A percentile compares a stretch with the other conserved stretches of the same genome.
phyloP scores from a whole-genome alignment of 2,329 filamentous ascomycete species.

The Phialemonium atrogriseum region DNA sequence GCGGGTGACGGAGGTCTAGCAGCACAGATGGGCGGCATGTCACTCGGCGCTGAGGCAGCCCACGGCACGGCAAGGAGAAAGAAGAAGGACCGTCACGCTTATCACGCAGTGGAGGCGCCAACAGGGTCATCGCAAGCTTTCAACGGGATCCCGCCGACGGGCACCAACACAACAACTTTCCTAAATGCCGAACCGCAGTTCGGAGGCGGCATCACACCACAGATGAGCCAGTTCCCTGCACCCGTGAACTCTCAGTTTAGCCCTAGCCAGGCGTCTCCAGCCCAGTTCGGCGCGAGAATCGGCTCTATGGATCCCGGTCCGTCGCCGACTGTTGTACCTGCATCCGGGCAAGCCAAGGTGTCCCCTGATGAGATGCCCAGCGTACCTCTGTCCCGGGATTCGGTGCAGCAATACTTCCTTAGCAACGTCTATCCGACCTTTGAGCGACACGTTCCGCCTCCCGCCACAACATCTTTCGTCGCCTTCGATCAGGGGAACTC shows the following conservation, averaged over 20 bases:
- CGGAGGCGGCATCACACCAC: constrained; percentile 34
- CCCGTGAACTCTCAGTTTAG: constrained; percentile 45
- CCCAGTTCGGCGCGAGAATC: constrained; percentile 37
- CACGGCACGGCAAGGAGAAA: constrained; percentile 51
- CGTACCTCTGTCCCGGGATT: constrained; percentile 76
- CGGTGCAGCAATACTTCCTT: constrained; percentile 74
- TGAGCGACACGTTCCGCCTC: constrained; percentile 85
- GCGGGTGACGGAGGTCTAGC: constrained; percentile 44
- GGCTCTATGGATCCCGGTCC: constrained; percentile 25
- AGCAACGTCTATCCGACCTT: constrained; percentile 90
- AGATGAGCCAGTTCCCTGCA: constrained; percentile 53
- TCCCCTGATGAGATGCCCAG: constrained; percentile 91
- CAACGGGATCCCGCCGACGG: constrained; percentile 56
- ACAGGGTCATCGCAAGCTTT: constrained; percentile 60
- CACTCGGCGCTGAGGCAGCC: constrained; percentile 47
- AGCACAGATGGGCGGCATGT: constrained; percentile 72
- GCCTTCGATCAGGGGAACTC: constrained; percentile 96
- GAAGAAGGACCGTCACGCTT: constrained; percentile 93
- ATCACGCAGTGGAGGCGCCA: constrained; percentile 74
- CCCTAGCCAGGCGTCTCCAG: constrained; percentile 31
- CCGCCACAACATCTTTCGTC: constrained; percentile 80
- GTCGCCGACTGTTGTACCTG: constrained; percentile 40
- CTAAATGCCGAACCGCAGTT: constrained; percentile 49
- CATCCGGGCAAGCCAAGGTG: constrained; percentile 64
- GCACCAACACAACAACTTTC: constrained; percentile 47